Percentiles rank a stretch among this genome's conserved stretches.
Evolutionary conservation across 352 stramenopile species (phyloP).

Genomic region (Globisporangium spinosum): DNA sequence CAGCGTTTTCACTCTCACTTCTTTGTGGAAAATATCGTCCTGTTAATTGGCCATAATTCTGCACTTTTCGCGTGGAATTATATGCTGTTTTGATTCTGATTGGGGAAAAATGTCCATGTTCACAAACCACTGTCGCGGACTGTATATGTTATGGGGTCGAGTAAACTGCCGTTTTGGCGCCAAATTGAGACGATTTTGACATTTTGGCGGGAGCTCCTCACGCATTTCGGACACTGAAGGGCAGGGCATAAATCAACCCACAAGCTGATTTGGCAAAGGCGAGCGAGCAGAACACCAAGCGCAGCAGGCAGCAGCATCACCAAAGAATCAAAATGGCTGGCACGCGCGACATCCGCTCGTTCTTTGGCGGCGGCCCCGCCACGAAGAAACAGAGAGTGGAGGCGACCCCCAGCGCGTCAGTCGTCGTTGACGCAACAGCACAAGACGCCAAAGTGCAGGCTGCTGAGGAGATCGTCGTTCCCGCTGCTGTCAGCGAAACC

Average conservation of each 20-base stretch:
- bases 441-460: neutral
- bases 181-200: neutral
- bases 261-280: neutral
- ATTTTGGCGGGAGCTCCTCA: neutral
- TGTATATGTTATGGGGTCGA: neutral
- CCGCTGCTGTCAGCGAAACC: neutral
- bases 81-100: no score
- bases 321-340: conserved; percentile 5
- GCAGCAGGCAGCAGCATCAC: neutral
- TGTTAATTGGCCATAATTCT: no score
- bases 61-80: no score
- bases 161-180: neutral
- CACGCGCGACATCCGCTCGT: conserved; percentile 54
- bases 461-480: neutral
- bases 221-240: neutral
- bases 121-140: no score
- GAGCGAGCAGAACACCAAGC: neutral
- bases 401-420: neutral
- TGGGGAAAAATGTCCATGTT: no score
- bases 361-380: conserved; percentile 36
- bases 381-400: conserved; percentile 25
- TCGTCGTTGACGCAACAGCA: neutral
- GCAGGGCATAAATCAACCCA: neutral
- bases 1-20: no score
- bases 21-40: no score